These are phyloP conservation scores for Polygonum maritimum DNA, from an alignment of 148 eudicot genomes.

Conservation along the genomic window DNA sequence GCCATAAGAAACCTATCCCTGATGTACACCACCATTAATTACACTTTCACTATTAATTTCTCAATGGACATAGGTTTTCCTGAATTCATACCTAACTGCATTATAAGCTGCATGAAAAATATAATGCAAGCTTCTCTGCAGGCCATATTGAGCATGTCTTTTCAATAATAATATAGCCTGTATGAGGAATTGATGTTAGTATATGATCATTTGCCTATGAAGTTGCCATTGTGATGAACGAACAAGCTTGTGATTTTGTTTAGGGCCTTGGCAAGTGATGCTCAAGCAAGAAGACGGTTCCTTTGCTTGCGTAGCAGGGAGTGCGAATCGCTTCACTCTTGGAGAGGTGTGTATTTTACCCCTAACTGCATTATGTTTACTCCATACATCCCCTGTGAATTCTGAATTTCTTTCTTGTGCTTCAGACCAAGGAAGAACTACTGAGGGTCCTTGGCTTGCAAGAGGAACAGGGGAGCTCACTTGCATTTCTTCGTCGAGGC, in stretches of 20 bases:
- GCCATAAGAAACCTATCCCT: too few species aligned
- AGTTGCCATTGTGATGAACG: neutral
- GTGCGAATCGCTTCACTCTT: constrained; percentile 80
- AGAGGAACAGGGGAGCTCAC: constrained; percentile 92
- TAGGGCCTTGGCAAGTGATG: constrained; percentile 99
- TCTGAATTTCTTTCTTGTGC: neutral
- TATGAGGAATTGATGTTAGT: neutral
- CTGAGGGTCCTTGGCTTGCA: constrained; percentile 88
- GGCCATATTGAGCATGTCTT: neutral
- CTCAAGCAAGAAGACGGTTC: constrained; percentile 88
- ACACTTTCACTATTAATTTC: too few species aligned
- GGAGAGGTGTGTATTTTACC: constrained; percentile 51
- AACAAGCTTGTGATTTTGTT: constrained; percentile 7
- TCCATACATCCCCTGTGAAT: constrained; percentile 1
- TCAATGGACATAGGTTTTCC: neutral
- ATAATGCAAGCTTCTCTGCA: neutral
- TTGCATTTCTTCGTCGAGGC: constrained; percentile 88
- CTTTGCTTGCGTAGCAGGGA: constrained; percentile 89
- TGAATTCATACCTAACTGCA: neutral
- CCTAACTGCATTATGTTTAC: neutral
- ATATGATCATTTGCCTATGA: neutral
- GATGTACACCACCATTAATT: too few species aligned
- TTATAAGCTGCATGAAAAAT: neutral
- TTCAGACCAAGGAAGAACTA: constrained; percentile 89
- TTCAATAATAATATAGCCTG: too few species aligned